phyloP scores from a whole-genome alignment of 257 asterid species.

The Misopates orontium region DNA sequence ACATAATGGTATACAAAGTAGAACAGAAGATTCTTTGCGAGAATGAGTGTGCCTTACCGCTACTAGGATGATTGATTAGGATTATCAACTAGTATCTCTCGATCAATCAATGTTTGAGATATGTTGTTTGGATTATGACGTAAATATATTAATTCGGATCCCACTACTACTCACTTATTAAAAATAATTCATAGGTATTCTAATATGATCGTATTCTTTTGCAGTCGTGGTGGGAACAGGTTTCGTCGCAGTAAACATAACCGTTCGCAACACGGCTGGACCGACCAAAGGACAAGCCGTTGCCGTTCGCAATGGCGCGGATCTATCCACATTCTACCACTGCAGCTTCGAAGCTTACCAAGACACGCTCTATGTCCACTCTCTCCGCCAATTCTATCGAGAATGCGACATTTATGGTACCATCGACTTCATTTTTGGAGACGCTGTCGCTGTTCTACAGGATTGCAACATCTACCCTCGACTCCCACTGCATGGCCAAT shows the following conservation, averaged over 20 bases:
- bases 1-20: too few species aligned
- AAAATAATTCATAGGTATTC: too few species aligned
- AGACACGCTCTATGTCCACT: conserved; percentile 66
- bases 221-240: conserved; percentile 66
- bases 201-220: too few species aligned
- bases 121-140: too few species aligned
- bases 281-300: conserved; percentile 78
- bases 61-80: too few species aligned
- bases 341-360: conserved; percentile 89
- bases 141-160: too few species aligned
- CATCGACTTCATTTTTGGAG: conserved; percentile 81
- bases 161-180: too few species aligned
- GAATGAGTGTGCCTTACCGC: too few species aligned
- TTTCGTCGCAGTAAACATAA: conserved; percentile 54
- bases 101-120: too few species aligned
- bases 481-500: conserved; percentile 53
- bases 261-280: conserved; percentile 82
- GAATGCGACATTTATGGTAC: conserved; percentile 78
- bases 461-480: conserved; percentile 65
- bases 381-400: conserved; percentile 73
- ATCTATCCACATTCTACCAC: conserved; percentile 66
- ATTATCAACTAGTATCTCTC: too few species aligned
- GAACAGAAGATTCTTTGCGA: too few species aligned
- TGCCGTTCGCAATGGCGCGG: conserved; percentile 71
- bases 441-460: conserved; percentile 67